phyloP scores from a whole-genome alignment of 179 eudicot species.

The Spergularia azorica region DNA sequence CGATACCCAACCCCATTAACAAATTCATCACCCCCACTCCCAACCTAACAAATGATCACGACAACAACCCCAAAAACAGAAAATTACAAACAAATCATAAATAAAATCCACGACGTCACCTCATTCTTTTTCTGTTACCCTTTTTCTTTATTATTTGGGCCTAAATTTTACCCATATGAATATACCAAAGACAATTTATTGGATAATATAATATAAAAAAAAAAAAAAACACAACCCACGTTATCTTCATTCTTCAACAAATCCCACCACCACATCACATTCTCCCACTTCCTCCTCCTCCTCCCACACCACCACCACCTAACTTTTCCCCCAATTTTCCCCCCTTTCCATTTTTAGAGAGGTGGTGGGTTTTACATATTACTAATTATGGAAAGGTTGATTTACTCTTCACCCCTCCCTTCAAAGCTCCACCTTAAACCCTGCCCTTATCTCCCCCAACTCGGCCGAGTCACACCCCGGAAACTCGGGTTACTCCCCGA shows the following conservation, averaged over 20 bases:
- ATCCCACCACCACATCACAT: not conserved
- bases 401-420: slow-evolving; percentile 46
- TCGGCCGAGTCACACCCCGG: slow-evolving; percentile 38
- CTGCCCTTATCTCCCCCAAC: slow-evolving; percentile 39
- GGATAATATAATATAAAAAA: not conserved
- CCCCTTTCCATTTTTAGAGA: not conserved
- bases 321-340: not conserved
- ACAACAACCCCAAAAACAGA: too few relatives aligned
- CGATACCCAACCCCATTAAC: too few relatives aligned
- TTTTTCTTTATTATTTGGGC: too few relatives aligned
- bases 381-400: slow-evolving; percentile 65
- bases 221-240: not conserved
- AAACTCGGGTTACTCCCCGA: slow-evolving; percentile 27
- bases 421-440: slow-evolving; percentile 42
- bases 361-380: not conserved
- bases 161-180: not conserved
- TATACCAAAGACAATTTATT: not conserved
- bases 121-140: too few relatives aligned
- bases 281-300: not conserved
- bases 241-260: slow-evolving; percentile 23
- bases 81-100: too few relatives aligned
- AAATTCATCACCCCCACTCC: too few relatives aligned
- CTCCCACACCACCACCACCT: not conserved
- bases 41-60: too few relatives aligned
- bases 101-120: too few relatives aligned